A percentile compares a stretch with the other conserved stretches of the same genome.
Evolutionary conservation across 116 monocot genomes (phyloP).

Genomic region (Dioscorea cayenensis): DNA sequence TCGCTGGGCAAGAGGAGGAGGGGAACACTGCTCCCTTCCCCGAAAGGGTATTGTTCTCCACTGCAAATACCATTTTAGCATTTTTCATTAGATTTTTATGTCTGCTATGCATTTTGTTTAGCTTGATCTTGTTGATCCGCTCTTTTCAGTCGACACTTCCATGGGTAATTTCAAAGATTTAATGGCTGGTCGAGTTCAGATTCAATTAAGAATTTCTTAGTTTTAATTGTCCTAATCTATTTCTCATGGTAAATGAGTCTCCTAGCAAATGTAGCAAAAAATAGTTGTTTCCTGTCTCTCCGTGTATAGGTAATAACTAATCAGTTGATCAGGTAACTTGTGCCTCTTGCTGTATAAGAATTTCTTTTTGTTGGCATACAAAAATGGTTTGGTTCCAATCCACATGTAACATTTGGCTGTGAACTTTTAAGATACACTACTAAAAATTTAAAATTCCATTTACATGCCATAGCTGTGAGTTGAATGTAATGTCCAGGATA

Average conservation of each 20-base stretch:
- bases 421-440: background rate
- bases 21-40: slow-evolving; percentile 69
- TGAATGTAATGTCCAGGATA: background rate
- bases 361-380: too few relatives aligned
- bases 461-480: background rate
- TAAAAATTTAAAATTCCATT: background rate
- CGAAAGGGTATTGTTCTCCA: slow-evolving; percentile 41
- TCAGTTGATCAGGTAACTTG: too few relatives aligned
- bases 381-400: too few relatives aligned
- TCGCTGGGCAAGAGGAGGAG: slow-evolving; percentile 51
- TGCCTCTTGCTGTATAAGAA: too few relatives aligned
- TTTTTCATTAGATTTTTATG: background rate
- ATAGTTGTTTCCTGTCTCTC: background rate
- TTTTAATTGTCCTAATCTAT: too few relatives aligned
- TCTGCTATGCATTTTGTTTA: background rate
- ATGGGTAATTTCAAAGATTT: background rate
- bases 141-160: background rate
- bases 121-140: background rate
- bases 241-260: background rate
- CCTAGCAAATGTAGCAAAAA: background rate
- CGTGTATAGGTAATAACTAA: background rate
- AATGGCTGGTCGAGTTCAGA: background rate
- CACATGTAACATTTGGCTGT: too few relatives aligned
- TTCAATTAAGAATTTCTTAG: background rate
- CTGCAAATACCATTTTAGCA: background rate